Conservation (phyloP, 257 asterid species). For the Vinca minor region DNA sequence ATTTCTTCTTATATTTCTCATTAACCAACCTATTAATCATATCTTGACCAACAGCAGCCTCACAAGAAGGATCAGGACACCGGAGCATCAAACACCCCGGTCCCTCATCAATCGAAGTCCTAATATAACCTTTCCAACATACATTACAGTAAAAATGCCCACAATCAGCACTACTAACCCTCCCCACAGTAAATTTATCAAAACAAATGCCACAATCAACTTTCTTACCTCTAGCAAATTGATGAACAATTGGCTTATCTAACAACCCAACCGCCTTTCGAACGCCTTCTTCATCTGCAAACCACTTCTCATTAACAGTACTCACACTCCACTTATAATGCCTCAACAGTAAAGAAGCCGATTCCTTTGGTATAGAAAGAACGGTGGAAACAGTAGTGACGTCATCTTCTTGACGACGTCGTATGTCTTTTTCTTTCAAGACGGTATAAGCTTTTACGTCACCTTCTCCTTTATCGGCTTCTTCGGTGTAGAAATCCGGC, state of each 20-base stretch:
- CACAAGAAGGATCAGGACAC: conserved; percentile 86
- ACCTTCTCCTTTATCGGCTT: not conserved
- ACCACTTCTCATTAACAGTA: conserved; percentile 30
- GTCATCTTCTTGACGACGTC: conserved; percentile 23
- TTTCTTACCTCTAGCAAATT: conserved; percentile 31
- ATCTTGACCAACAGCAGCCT: conserved; percentile 70
- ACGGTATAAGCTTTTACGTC: conserved; percentile 10
- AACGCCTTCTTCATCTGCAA: conserved; percentile 24
- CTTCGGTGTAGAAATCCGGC: conserved; percentile 8
- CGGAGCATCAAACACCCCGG: conserved; percentile 84
- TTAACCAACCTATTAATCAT: conserved; percentile 52
- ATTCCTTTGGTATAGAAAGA: conserved; percentile 20
- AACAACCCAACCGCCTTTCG: conserved; percentile 56
- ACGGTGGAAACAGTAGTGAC: conserved; percentile 17
- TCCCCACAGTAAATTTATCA: conserved; percentile 35
- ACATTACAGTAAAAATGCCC: conserved; percentile 69
- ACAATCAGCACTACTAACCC: conserved; percentile 48
- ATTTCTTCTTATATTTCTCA: conserved; percentile 56
- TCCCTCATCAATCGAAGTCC: conserved; percentile 78
- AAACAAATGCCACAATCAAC: conserved; percentile 88
- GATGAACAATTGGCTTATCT: conserved; percentile 45
- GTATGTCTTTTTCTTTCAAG: conserved; percentile 21
- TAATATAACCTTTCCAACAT: conserved; percentile 87
- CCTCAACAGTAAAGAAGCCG: conserved; percentile 19
- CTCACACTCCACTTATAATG: conserved; percentile 22